A percentile compares a stretch with the other conserved stretches of the same genome.
Conservation (phyloP, 1,284 basidiomycete genomes). For the Ganoderma multipileum region DNA sequence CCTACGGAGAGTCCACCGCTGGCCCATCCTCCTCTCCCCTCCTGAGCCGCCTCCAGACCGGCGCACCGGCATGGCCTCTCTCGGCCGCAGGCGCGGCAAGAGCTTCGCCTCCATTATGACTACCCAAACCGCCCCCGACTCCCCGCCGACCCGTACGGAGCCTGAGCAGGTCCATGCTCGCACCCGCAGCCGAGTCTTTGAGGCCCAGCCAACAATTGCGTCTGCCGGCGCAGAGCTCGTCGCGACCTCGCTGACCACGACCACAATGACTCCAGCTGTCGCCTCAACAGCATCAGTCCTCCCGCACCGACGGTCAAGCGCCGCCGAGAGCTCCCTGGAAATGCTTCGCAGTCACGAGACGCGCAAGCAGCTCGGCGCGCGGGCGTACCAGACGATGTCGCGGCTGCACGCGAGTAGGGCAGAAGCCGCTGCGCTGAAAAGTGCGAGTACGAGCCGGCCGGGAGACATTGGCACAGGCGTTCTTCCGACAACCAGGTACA, state of each 20-base stretch:
- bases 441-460: not conserved
- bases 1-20: constrained; percentile 93
- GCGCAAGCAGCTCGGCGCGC: constrained; percentile 23
- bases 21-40: constrained; percentile 73
- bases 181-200: constrained; percentile 32
- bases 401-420: constrained; percentile 14
- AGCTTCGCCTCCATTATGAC: constrained; percentile 24
- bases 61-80: constrained; percentile 20
- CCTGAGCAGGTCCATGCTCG: constrained; percentile 21
- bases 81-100: constrained; percentile 34
- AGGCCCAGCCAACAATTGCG: constrained; percentile 34
- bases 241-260: constrained; percentile 18
- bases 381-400: constrained; percentile 29
- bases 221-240: constrained; percentile 36
- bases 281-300: constrained; percentile 15
- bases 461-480: constrained; percentile 1
- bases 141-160: constrained; percentile 17
- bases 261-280: constrained; percentile 9
- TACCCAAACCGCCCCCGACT: constrained; percentile 28
- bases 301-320: constrained; percentile 37
- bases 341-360: constrained; percentile 37
- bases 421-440: constrained; percentile 15
- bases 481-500: constrained; percentile 15
- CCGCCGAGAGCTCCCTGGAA: constrained; percentile 46
- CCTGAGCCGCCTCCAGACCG: constrained; percentile 20